A percentile compares a stretch with the other conserved stretches of the same genome.
Conservation (phyloP, 306 rosid genomes). For the Hippophae gyantsensis region DNA sequence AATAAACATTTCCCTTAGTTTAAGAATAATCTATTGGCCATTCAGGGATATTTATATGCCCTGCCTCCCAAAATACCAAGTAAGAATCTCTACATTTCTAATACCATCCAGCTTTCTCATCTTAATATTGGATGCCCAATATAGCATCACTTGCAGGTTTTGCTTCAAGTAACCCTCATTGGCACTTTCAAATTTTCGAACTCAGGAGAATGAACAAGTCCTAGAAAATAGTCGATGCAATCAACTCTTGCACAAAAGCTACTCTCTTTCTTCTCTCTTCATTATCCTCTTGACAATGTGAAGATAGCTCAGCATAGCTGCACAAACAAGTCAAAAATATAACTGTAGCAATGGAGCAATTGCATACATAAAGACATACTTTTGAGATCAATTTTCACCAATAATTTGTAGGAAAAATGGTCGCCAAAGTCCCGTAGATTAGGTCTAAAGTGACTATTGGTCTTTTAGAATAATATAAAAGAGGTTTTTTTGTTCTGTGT, state of each 20-base stretch:
- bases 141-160: constrained; percentile 15
- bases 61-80: constrained; percentile 4
- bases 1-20: constrained; percentile 11
- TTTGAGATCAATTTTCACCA: too few species aligned
- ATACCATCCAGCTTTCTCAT: constrained; percentile 22
- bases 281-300: constrained; percentile 31
- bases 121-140: constrained; percentile 20
- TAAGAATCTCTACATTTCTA: constrained; percentile 19
- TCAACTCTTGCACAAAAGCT: constrained; percentile 53
- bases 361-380: too few species aligned
- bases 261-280: constrained; percentile 58
- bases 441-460: too few species aligned
- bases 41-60: too few species aligned
- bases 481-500: too few species aligned
- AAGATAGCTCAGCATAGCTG: constrained; percentile 32
- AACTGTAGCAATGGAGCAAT: background rate
- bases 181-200: constrained; percentile 15
- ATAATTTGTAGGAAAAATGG: too few species aligned
- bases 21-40: too few species aligned
- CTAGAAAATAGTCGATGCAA: constrained; percentile 53
- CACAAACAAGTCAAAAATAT: constrained; percentile 12
- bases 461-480: too few species aligned
- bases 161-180: constrained; percentile 3
- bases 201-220: constrained; percentile 13
- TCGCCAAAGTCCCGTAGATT: too few species aligned